These are phyloP conservation scores for Hortaea sp. DNA, from an alignment of 2,329 filamentous ascomycete species.

Conservation along the genomic window DNA sequence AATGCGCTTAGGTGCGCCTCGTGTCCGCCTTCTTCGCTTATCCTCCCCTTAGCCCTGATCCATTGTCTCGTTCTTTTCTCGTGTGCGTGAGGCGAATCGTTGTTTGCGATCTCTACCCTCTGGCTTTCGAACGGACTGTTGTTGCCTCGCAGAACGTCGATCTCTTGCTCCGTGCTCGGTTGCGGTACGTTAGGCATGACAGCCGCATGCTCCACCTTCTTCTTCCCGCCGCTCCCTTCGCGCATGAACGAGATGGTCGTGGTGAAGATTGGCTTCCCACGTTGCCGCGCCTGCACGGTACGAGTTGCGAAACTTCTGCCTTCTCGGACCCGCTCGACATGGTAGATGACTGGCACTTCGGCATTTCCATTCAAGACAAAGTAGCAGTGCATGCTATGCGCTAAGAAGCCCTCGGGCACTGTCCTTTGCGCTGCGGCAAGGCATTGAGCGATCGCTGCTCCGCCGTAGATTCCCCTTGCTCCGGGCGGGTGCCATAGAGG, in stretches of 20 bases:
- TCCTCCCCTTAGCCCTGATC: conserved; percentile 64
- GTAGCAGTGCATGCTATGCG: conserved; percentile 98
- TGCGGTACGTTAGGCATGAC: conserved; percentile 38
- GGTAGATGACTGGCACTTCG: conserved; percentile 80
- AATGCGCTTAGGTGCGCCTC: conserved; percentile 77
- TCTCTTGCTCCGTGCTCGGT: conserved; percentile 30
- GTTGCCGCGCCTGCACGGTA: conserved; percentile 90
- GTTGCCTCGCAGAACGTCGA: conserved; percentile 20
- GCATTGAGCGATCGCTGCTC: conserved; percentile 85
- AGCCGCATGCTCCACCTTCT: conserved; percentile 55
- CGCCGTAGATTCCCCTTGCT: conserved; percentile 88
- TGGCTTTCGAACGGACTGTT: conserved; percentile 49
- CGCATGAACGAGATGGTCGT: conserved; percentile 83
- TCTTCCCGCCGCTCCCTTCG: conserved; percentile 48
- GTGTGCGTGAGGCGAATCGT: conserved; percentile 44
- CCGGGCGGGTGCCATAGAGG: conserved; percentile 86
- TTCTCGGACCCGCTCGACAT: conserved; percentile 87
- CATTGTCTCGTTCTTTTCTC: conserved; percentile 58
- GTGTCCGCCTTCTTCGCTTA: conserved; percentile 62
- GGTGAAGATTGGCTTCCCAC: conserved; percentile 84
- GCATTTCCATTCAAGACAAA: conserved; percentile 86
- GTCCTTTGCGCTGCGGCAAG: conserved; percentile 82
- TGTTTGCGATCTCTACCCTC: conserved; percentile 47
- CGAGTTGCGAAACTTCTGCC: conserved; percentile 83
- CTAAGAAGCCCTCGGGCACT: conserved; percentile 66